These are phyloP conservation scores for Claviceps pusilla DNA, from an alignment of 2,329 filamentous ascomycete genomes.

Conservation along the genomic window DNA sequence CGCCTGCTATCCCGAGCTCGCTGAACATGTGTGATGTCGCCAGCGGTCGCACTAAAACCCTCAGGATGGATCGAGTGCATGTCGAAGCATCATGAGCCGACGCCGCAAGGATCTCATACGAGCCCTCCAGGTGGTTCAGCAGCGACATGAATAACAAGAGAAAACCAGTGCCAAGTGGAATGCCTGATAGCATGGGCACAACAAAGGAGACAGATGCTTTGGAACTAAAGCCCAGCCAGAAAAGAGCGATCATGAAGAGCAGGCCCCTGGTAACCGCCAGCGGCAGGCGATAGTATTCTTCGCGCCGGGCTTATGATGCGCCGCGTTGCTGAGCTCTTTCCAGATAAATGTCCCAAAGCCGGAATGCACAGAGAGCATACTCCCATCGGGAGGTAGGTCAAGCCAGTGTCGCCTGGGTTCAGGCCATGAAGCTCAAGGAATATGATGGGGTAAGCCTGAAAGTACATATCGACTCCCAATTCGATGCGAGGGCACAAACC, in stretches of 20 bases:
- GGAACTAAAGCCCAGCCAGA: conserved; percentile 51
- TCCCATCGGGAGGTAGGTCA: conserved; percentile 55
- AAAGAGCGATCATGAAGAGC: conserved; percentile 40
- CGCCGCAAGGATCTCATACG: conserved; percentile 51
- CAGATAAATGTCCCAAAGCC: conserved; percentile 50
- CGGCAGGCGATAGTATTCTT: conserved; percentile 56
- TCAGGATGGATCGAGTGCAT: conserved; percentile 84
- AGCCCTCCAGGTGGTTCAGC: conserved; percentile 51
- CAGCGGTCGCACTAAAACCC: conserved; percentile 49
- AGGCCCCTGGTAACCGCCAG: conserved; percentile 60
- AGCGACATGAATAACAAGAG: conserved; percentile 49
- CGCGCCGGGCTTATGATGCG: conserved; percentile 42
- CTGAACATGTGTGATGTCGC: conserved; percentile 36
- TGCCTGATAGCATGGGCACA: conserved; percentile 42
- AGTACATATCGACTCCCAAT: conserved; percentile 49
- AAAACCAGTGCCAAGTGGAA: conserved; percentile 48
- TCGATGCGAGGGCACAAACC: conserved; percentile 36
- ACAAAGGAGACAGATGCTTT: conserved; percentile 32
- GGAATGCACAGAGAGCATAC: conserved; percentile 43
- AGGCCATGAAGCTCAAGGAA: conserved; percentile 50
- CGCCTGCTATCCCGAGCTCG: conserved; percentile 31
- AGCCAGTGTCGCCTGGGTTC: conserved; percentile 46
- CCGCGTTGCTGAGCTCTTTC: conserved; percentile 32
- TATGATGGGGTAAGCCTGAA: conserved; percentile 60
- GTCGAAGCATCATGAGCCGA: conserved; percentile 74